A percentile compares a stretch with the other conserved stretches of the same genome.
Conservation (phyloP, 2,329 filamentous ascomycete genomes). For the Ascosphaera aggregata region DNA sequence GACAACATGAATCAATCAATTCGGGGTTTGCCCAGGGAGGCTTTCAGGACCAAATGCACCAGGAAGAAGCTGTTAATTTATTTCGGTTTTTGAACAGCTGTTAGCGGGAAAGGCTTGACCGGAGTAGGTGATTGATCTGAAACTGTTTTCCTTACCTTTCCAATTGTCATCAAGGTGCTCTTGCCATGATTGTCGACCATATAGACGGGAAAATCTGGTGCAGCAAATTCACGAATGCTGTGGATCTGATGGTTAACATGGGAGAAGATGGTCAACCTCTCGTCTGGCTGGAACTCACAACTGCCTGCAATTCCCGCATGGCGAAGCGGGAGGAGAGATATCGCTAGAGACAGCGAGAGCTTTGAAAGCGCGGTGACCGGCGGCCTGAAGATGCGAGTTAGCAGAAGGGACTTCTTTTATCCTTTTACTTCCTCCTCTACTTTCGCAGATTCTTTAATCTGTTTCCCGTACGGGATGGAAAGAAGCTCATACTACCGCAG, state of each 20-base stretch:
- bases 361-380: constrained; percentile 34
- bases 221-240: constrained; percentile 50
- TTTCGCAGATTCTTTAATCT: too few species aligned
- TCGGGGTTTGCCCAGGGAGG: too few species aligned
- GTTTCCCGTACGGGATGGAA: too few species aligned
- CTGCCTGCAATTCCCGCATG: constrained; percentile 92
- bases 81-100: too few species aligned
- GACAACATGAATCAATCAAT: too few species aligned
- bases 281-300: constrained; percentile 30
- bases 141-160: constrained; percentile 17
- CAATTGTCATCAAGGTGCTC: constrained; percentile 20
- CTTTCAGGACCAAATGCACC: background rate
- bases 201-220: constrained; percentile 48
- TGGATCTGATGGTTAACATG: constrained; percentile 3
- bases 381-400: constrained; percentile 11
- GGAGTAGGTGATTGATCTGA: too few species aligned
- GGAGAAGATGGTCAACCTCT: background rate
- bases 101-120: too few species aligned
- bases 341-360: constrained; percentile 76
- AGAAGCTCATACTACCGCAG: constrained; percentile 41
- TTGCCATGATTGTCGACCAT: constrained; percentile 77
- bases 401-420: background rate
- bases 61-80: background rate
- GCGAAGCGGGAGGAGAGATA: constrained; percentile 39
- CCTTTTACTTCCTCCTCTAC: too few species aligned